These are phyloP conservation scores for Emmonsiellopsis sp. DNA, from an alignment of 2,329 filamentous ascomycete genomes.

Conservation along the genomic window DNA sequence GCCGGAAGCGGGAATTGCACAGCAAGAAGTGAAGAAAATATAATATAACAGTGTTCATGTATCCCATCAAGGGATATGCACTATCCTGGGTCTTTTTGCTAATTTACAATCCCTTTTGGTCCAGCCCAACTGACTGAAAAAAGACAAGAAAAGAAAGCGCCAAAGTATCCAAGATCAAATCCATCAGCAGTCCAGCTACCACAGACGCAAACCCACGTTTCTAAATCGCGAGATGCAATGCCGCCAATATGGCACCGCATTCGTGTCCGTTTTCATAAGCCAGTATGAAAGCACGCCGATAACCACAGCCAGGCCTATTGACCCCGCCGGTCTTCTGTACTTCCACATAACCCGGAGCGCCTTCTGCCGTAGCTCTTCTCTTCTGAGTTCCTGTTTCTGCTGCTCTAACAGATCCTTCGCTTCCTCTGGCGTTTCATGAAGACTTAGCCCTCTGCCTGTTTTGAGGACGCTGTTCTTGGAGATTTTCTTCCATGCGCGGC, in stretches of 20 bases:
- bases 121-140: too few relatives aligned
- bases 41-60: neutral
- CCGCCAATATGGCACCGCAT: conserved; percentile 22
- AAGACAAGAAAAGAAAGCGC: too few relatives aligned
- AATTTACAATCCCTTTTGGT: neutral
- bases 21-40: neutral
- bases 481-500: conserved; percentile 59
- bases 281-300: conserved; percentile 62
- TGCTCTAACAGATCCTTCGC: conserved; percentile 59
- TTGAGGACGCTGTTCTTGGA: conserved; percentile 74
- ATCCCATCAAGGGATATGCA: neutral
- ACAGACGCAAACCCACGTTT: conserved; percentile 10
- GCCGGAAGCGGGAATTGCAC: neutral
- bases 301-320: conserved; percentile 54
- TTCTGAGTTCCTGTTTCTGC: conserved; percentile 63
- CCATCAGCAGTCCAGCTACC: neutral
- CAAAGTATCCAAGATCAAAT: neutral
- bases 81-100: neutral
- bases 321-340: conserved; percentile 56
- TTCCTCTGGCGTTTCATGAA: conserved; percentile 51
- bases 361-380: conserved; percentile 50
- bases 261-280: conserved; percentile 42
- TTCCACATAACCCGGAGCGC: conserved; percentile 46
- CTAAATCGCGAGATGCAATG: conserved; percentile 17
- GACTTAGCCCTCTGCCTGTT: conserved; percentile 54